Base-by-base conservation (phyloP, 1,284 basidiomycete species). In the Cryptococcus sp. region DNA sequence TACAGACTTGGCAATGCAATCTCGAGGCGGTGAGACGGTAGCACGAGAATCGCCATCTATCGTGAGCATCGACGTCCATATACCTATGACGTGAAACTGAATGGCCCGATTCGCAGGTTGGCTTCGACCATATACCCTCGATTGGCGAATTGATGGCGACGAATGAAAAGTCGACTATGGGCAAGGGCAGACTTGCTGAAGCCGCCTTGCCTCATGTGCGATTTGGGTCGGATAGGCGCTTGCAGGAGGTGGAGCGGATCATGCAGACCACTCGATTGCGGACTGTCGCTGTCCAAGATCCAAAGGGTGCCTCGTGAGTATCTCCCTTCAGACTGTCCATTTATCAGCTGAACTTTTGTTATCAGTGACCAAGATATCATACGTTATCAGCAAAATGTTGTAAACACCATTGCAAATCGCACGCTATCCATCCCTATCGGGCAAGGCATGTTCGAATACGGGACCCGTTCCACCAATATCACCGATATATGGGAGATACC, bases 161-260 rank as follows among this genome's bases (percentile, higher is more conserved):
- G 55, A n/a, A 56, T 20, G 5, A 47, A 51, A 15, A 57, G 50
- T 8, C 54, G 49, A 15, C 41, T 47, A n/a, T 7, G 50, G 43
- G 38, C 48, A 47, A 45, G 13, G 22, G 27, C 11, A 53, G 46
- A 42, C 47, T 65, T 41, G 38, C 55, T 35, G 60, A 66, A 30
- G 54, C 62, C 22, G 54, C 62, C 2, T 50, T 73, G 0, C 74
- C 88, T 0, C 85, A 86, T 56, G 88, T 93, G 54, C 85, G 92
- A 6, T 94, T 94, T 63, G 89, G 89, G 4, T 85, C 90, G 64
- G 93, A 96, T 78, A 83, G 88, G 40, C 83, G 93, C 23, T 71
- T 95, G 22, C 88, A 92, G 52, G 93, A 96, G 72, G 90, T 93
- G 10, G 87, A 88, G 19, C 83, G 91, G 1, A 89, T 96, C 84